A percentile compares a stretch with the other conserved stretches of the same genome.
These are phyloP conservation scores for Tetrahymena elliotti DNA, from an alignment of 73 alveolate species.

Conservation along the genomic window DNA sequence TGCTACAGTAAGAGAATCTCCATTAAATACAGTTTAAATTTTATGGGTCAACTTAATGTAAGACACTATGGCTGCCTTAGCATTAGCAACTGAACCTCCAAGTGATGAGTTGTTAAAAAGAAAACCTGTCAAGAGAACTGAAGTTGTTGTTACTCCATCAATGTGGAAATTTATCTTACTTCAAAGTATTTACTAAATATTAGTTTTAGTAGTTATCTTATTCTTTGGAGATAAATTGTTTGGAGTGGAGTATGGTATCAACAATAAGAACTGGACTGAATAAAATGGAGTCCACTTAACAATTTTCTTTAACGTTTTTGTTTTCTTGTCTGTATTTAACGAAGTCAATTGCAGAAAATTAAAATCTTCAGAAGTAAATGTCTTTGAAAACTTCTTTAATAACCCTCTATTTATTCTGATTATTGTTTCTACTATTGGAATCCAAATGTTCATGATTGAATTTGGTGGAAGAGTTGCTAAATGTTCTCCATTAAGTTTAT, in stretches of 20 bases:
- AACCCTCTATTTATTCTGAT: constrained; percentile 66
- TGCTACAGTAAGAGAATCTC: constrained; percentile 70
- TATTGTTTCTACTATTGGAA: constrained; percentile 57
- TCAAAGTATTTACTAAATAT: constrained; percentile 63
- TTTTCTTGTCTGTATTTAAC: constrained; percentile 83
- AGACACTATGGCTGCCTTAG: constrained; percentile 85
- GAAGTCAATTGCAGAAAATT: constrained; percentile 82
- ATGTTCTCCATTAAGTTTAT: constrained; percentile 55
- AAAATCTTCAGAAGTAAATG: constrained; percentile 67
- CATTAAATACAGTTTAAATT: constrained; percentile 78
- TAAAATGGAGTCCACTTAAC: constrained; percentile 65
- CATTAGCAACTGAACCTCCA: constrained; percentile 87
- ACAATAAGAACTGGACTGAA: constrained; percentile 34
- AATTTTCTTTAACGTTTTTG: constrained; percentile 77
- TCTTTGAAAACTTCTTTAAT: constrained; percentile 75
- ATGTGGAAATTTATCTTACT: constrained; percentile 73
- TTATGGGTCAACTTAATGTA: constrained; percentile 84
- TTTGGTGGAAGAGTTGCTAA: constrained; percentile 79
- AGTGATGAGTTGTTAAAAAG: constrained; percentile 64
- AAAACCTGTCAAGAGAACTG: constrained; percentile 64
- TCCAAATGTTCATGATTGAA: constrained; percentile 65
- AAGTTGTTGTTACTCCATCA: constrained; percentile 65
- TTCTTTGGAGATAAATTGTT: constrained; percentile 61
- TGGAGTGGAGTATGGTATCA: constrained; percentile 66
- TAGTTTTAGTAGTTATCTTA: constrained; percentile 48